These are phyloP conservation scores for Lactarius psammicola DNA, from an alignment of 768 basidiomycete genomes.

Conservation along the genomic window DNA sequence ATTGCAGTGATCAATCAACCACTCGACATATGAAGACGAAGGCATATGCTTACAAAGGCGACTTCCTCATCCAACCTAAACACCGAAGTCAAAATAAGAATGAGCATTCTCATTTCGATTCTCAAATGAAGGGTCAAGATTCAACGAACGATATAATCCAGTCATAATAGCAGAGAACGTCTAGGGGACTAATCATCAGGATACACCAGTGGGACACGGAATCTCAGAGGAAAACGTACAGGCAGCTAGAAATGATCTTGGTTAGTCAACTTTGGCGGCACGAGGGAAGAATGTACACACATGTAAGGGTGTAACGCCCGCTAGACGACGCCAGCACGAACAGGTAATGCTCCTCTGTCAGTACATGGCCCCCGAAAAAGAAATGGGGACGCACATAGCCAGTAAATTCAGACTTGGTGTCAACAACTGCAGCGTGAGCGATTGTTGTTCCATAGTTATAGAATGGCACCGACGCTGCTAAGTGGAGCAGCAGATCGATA, in stretches of 20 bases:
- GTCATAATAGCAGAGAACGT: conserved; percentile 27
- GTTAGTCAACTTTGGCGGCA: neutral
- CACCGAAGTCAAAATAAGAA: neutral
- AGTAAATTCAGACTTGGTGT: neutral
- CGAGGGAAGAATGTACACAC: neutral
- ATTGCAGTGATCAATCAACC: neutral
- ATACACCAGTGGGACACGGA: neutral
- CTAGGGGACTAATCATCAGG: conserved; percentile 3
- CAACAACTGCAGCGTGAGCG: neutral
- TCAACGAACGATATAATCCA: conserved; percentile 28
- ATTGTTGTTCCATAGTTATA: neutral
- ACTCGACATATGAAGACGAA: neutral
- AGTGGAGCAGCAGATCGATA: neutral
- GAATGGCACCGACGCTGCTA: neutral
- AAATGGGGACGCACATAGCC: neutral
- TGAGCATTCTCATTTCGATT: no score
- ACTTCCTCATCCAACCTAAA: conserved; percentile 23
- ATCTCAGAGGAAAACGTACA: conserved; percentile 9
- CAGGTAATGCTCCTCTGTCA: neutral
- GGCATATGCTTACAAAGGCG: conserved; percentile 5
- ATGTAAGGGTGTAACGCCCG: conserved; percentile 16
- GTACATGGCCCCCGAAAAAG: neutral
- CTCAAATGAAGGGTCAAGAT: neutral
- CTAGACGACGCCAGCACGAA: neutral
- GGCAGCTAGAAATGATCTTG: neutral